These are phyloP conservation scores for Coprinellus micaceus DNA, from an alignment of 768 basidiomycete species.

Conservation along the genomic window DNA sequence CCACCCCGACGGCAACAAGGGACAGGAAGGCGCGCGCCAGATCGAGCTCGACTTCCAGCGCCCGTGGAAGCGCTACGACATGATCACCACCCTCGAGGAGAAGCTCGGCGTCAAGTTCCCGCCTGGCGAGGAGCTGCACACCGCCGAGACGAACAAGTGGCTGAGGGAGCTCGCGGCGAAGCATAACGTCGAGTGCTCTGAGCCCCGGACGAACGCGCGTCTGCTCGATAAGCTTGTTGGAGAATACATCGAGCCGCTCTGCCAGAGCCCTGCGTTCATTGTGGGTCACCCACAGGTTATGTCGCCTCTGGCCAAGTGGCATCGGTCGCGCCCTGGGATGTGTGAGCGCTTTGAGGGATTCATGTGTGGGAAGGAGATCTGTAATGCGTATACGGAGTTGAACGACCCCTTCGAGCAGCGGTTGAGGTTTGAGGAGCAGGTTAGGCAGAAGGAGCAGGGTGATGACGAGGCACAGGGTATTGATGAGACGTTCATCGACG, in stretches of 20 bases:
- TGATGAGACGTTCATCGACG: conserved; percentile 93
- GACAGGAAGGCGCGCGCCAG: conserved; percentile 55
- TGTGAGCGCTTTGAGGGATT: conserved; percentile 99
- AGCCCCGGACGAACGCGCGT: conserved; percentile 92
- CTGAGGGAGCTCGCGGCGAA: conserved; percentile 79
- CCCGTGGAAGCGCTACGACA: conserved; percentile 98
- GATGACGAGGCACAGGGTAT: conserved; percentile 98
- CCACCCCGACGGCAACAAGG: conserved; percentile 93
- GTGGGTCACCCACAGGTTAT: conserved; percentile 99
- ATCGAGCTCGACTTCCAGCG: conserved; percentile 82
- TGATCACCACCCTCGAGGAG: conserved; percentile 95
- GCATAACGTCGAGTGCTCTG: conserved; percentile 96
- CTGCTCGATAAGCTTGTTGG: conserved; percentile 99
- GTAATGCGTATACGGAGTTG: conserved; percentile 99
- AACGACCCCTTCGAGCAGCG: conserved; percentile 98
- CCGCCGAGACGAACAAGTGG: conserved; percentile 84
- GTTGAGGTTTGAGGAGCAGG: conserved; percentile 93
- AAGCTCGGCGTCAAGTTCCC: conserved; percentile 92
- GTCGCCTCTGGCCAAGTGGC: conserved; percentile 99
- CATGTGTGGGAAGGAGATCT: conserved; percentile 97
- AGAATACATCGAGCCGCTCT: conserved; percentile 95
- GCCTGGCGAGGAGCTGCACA: conserved; percentile 84
- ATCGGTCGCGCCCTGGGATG: conserved; percentile 92
- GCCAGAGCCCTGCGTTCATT: conserved; percentile 95
- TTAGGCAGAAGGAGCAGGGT: conserved; percentile 90